Conservation (phyloP, 2,329 filamentous ascomycete genomes). For the Ophiocordyceps camponoti-saundersi region DNA sequence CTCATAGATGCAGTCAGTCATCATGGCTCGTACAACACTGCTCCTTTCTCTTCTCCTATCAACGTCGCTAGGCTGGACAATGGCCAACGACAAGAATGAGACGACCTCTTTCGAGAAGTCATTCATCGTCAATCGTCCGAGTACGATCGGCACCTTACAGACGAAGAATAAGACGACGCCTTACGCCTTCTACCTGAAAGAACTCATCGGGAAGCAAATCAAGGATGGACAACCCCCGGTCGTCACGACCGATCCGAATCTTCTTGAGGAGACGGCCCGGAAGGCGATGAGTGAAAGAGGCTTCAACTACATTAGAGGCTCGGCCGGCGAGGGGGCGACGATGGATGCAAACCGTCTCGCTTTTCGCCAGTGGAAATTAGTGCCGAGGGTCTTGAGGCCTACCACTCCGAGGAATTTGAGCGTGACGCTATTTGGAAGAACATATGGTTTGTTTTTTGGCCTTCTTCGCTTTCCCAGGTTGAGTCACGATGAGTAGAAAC, state of each 20-base stretch:
- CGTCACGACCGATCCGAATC: constrained; percentile 41
- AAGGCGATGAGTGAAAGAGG: constrained; percentile 26
- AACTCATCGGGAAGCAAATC: constrained; percentile 35
- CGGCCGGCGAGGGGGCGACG: constrained; percentile 42
- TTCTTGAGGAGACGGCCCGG: constrained; percentile 36
- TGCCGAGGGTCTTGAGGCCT: constrained; percentile 32
- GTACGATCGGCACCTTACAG: neutral
- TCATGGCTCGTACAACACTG: neutral
- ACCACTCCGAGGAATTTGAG: constrained; percentile 27
- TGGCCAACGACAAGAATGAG: neutral
- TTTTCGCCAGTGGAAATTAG: constrained; percentile 33
- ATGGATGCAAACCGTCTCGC: constrained; percentile 42
- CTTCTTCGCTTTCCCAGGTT: neutral
- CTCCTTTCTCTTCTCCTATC: neutral
- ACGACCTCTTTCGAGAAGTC: neutral
- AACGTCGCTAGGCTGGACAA: neutral
- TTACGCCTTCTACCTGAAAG: constrained; percentile 25
- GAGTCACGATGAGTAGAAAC: neutral
- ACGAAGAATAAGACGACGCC: constrained; percentile 1
- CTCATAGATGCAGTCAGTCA: neutral
- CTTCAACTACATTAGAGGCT: constrained; percentile 46
- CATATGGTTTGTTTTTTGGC: constrained; percentile 18
- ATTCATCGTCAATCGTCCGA: neutral
- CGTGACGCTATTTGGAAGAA: constrained; percentile 33
- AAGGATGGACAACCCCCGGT: constrained; percentile 27